These are phyloP conservation scores for Diaporthe batatas DNA, from an alignment of 2,329 filamentous ascomycete species.

Conservation along the genomic window DNA sequence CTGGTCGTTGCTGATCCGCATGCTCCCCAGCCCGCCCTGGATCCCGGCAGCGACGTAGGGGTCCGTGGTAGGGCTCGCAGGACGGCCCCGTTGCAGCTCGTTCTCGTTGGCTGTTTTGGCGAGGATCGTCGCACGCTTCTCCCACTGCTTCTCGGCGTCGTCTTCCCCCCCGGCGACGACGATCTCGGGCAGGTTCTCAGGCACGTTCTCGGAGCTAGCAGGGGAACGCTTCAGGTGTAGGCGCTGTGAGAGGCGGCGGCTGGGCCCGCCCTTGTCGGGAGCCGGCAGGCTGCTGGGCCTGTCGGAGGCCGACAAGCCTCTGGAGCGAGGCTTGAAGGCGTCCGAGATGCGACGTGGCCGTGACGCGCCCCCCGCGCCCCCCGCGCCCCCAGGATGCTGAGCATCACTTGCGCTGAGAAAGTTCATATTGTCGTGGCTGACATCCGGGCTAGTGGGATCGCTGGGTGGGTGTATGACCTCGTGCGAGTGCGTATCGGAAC, in stretches of 20 bases:
- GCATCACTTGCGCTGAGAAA: constrained; percentile 48
- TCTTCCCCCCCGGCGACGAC: constrained; percentile 60
- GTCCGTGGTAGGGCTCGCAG: constrained; percentile 54
- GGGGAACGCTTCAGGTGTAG: constrained; percentile 74
- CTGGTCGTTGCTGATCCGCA: constrained; percentile 47
- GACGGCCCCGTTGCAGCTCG: constrained; percentile 60
- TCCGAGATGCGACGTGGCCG: constrained; percentile 50
- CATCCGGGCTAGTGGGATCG: constrained; percentile 45
- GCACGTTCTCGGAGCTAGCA: constrained; percentile 79
- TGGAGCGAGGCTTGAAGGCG: constrained; percentile 57
- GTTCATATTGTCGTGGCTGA: constrained; percentile 45
- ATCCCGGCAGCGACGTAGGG: constrained; percentile 42
- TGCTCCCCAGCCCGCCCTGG: constrained; percentile 47
- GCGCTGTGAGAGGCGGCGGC: constrained; percentile 74
- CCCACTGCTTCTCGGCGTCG: constrained; percentile 76
- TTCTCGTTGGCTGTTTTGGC: constrained; percentile 68
- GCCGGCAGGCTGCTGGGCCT: constrained; percentile 47
- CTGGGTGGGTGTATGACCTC: constrained; percentile 81
- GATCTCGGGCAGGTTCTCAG: constrained; percentile 83
- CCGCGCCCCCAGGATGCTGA: constrained; percentile 36
- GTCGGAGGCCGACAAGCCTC: constrained; percentile 63
- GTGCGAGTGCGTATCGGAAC: constrained; percentile 84
- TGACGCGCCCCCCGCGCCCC: constrained; percentile 40
- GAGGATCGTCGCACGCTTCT: constrained; percentile 91
- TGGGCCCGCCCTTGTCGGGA: constrained; percentile 51